These are phyloP conservation scores for Kazachstania africana DNA, from an alignment of 805 yeast species.

Conservation along the genomic window DNA sequence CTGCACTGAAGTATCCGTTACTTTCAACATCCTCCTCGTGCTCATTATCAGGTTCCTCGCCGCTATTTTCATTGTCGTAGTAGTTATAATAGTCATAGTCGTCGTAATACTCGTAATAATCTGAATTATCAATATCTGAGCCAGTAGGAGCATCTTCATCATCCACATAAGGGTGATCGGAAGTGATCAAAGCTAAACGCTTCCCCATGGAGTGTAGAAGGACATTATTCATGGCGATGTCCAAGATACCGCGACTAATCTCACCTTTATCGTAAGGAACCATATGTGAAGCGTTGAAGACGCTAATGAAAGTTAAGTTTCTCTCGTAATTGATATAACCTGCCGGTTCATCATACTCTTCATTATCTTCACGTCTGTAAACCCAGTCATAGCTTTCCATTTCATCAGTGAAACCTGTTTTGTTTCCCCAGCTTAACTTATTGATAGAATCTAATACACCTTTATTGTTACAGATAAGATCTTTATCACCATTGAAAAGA, in stretches of 20 bases:
- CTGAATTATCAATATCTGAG: constrained; percentile 2
- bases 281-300: constrained; percentile 82
- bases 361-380: constrained; percentile 5
- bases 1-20: no score
- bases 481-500: constrained; percentile 79
- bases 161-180: constrained; percentile 22
- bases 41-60: no score
- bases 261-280: constrained; percentile 76
- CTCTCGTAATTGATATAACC: constrained; percentile 45
- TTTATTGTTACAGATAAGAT: constrained; percentile 72
- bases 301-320: constrained; percentile 64
- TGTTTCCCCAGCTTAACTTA: constrained; percentile 54
- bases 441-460: constrained; percentile 63
- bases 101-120: no score
- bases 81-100: no score
- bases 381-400: constrained; percentile 33
- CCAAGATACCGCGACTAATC: constrained; percentile 58
- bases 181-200: constrained; percentile 32
- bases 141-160: constrained; percentile 3
- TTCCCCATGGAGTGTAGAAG: constrained; percentile 44
- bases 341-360: constrained; percentile 28
- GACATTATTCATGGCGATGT: constrained; percentile 36
- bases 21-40: no score
- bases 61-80: no score
- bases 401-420: constrained; percentile 24